phyloP scores from a whole-genome alignment of 169 alveolate genomes.

The Plasmodium billcollinsi region DNA sequence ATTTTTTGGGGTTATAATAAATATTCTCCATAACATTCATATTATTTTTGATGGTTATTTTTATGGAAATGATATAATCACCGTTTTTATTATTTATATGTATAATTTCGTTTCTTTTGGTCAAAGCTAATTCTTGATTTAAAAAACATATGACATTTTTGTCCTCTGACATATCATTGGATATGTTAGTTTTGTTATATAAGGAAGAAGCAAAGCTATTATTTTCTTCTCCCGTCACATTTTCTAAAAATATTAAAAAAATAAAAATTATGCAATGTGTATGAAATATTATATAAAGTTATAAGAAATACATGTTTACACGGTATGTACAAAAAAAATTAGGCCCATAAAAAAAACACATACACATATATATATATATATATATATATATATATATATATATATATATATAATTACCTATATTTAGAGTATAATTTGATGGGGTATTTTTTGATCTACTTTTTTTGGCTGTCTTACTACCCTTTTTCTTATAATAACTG shows the following conservation, averaged over 20 bases:
- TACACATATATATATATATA: constrained; percentile 5
- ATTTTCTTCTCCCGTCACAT: constrained; percentile 30
- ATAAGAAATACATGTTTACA: too few relatives aligned
- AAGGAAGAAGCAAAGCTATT: constrained; percentile 29
- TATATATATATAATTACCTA: constrained; percentile 18
- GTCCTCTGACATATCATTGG: constrained; percentile 16
- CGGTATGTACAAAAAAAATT: too few relatives aligned
- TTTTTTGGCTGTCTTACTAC: constrained; percentile 14
- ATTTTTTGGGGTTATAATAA: constrained; percentile 49
- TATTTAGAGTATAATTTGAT: constrained; percentile 6
- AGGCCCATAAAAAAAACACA: too few relatives aligned
- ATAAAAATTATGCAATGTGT: background rate
- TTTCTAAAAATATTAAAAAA: constrained; percentile 8
- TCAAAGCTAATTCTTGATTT: constrained; percentile 44
- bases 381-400: constrained; percentile 3
- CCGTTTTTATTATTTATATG: constrained; percentile 21
- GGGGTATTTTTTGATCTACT: constrained; percentile 24
- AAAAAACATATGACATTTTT: constrained; percentile 45
- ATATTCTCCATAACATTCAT: constrained; percentile 53
- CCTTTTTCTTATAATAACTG: constrained; percentile 12
- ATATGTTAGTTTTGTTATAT: background rate
- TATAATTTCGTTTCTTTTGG: constrained; percentile 55
- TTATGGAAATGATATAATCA: constrained; percentile 26
- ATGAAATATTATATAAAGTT: too few relatives aligned
- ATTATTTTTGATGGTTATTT: constrained; percentile 53